These are phyloP conservation scores for Huntiella decipiens DNA, from an alignment of 2,329 filamentous ascomycete species.

Conservation along the genomic window DNA sequence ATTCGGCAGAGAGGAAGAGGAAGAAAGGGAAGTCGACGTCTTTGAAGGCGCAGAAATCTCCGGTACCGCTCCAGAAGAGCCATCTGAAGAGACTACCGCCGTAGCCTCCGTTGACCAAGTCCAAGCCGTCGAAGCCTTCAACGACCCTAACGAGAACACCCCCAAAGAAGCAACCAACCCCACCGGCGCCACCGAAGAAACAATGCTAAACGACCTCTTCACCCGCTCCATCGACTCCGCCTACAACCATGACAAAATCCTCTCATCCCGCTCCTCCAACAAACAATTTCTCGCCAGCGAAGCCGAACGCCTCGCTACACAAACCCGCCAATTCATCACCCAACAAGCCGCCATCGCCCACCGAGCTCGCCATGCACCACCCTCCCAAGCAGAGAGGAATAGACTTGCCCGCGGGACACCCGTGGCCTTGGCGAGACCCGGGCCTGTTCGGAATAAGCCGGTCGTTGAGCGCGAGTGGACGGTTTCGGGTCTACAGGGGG, in stretches of 20 bases:
- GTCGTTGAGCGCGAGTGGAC: constrained; percentile 10
- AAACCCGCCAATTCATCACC: constrained; percentile 11
- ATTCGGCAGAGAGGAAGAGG: constrained; percentile 35
- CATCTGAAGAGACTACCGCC: constrained; percentile 4
- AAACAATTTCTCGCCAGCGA: constrained; percentile 62
- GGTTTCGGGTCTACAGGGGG: constrained; percentile 2
- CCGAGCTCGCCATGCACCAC: constrained; percentile 34
- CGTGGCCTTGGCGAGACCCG: constrained; percentile 8
- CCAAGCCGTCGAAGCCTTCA: constrained; percentile 44
- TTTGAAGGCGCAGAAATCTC: constrained; percentile 61
- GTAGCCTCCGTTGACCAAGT: constrained; percentile 19
- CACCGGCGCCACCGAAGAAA: constrained; percentile 32
- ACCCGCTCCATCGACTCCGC: constrained; percentile 76
- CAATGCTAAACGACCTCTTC: constrained; percentile 79
- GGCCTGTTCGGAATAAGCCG: constrained; percentile 27
- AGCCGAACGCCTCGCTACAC: constrained; percentile 11
- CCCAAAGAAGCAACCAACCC: constrained; percentile 17
- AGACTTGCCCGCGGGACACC: constrained; percentile 28
- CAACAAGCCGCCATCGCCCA: constrained; percentile 43
- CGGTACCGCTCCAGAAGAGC: background rate
- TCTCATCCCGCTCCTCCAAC: constrained; percentile 62
- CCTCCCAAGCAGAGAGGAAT: constrained; percentile 49
- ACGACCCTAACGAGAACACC: constrained; percentile 20
- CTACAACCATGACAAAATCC: constrained; percentile 79
- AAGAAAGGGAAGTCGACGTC: constrained; percentile 60